Evolutionary conservation across 805 yeast species (phyloP), one percentile per base, ranked within the genome.

Genomic region (Ogataea pini): DNA sequence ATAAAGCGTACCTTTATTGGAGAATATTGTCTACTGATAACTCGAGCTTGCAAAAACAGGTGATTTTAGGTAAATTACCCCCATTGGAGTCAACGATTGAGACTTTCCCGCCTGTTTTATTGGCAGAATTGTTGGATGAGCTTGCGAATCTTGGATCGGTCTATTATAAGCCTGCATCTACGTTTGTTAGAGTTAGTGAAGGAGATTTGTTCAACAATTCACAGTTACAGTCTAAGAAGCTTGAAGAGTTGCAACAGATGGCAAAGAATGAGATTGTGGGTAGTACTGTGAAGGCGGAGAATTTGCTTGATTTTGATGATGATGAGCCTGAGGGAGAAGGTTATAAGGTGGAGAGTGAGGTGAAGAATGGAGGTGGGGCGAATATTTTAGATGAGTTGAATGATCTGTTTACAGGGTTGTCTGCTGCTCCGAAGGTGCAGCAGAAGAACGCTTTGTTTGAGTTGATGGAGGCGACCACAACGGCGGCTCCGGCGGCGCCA

Each of bases 91-190:
- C 89, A 2, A 84, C 90, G 1, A 80, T 91, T 25, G 85, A 89
- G 36, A 68, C 75, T 16, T 85, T 91, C 59, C 82, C 89, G 34
- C 85, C 88, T 0, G 75, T 72, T 18, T 73, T 89, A 4, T 75
- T 91, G 48, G 80, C 83, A 36, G 84, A 81, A 52, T 74, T 94
- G 42, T 62, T 92, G 25, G 63, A 71, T n/a, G 96, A 92, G 62
- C 69, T 92, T 47, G 83, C 95, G 2, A 85, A 94, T 7, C 76
- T 94, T 52, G 84, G 96, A 32, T 89, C 97, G 0, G 94, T 94
- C 2, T 89, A 89, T 62, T 95, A 86, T 67, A 86, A 85, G 62
- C 96, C 97, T 10, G 81, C 87, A 4, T 72, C 80, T 16, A 73
- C 82, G 28, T 85, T 86, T 59, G 71, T 82, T 48, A 63, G 51